Evolutionary conservation across 441 rosid species (phyloP), one percentile per base, ranked within the genome.

Genomic region (Adansonia madagascariensis): DNA sequence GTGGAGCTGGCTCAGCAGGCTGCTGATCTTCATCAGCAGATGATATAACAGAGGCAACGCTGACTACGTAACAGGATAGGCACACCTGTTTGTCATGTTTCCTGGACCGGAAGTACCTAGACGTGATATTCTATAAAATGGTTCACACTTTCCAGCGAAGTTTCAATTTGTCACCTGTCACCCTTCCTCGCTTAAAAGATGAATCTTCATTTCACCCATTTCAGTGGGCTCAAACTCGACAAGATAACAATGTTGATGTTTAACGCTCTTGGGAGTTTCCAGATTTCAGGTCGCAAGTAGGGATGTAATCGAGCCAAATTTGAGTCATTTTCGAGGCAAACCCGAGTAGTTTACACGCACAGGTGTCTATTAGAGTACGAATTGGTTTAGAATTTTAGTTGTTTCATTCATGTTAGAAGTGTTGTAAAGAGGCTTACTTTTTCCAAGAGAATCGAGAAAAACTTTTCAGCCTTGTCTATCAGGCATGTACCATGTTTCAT

Each of bases 1-100:
- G 93, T 88, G 69, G 98, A 95, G 86, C 88, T 95, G 65, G 98
- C 99, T 50, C 99, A 93, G 86, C 98, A 95, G 80, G 91, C 98
- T 0, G 96, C 94, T 1, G 93, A 89, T 80, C 85, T 87, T 80
- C 92, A 91, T 83, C 91, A 78, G 68, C 91, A 89, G 71, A 91
- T 91, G 90, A 85, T 88, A 50, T 83, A 83, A 76, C 22, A 8
- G 35, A 20, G 39, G 49, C 57, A 47, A 15, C n/a, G 49, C 10
- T 14, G 6, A 18, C n/a, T 8, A 1, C 4, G 6, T 24, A 15
- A 12, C 56, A 69, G 3, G 11, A 27, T 41, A 41, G n/a, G 27
- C 41, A 24, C 24, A 2, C 3, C 6, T 50, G 46, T 47, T 50
- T 50, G 60, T 1, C 15, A 69, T 49, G 57, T 49, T 68, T 68